phyloP scores from a whole-genome alignment of 2,329 filamentous ascomycete species.

The Blastomyces gilchristii region DNA sequence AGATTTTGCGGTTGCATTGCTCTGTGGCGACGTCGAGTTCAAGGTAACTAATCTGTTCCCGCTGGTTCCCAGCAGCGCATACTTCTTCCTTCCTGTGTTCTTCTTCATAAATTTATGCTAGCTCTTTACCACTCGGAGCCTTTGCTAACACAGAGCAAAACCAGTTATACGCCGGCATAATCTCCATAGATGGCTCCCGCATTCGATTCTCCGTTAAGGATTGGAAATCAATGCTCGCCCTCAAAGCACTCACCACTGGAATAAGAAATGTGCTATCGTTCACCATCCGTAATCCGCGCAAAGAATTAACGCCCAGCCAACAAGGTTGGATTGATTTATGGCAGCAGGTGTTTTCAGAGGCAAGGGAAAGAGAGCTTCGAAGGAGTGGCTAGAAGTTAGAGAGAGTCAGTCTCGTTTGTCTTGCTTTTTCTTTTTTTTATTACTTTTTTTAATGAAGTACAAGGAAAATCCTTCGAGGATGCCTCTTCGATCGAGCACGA shows the following conservation, averaged over 20 bases:
- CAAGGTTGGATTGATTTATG: constrained; percentile 65
- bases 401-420: neutral
- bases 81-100: neutral
- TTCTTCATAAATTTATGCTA: constrained; percentile 10
- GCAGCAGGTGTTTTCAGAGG: constrained; percentile 53
- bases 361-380: constrained; percentile 7
- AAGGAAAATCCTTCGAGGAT: neutral
- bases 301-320: constrained; percentile 48
- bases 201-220: constrained; percentile 72
- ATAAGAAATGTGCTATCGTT: constrained; percentile 65
- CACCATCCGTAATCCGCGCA: constrained; percentile 46
- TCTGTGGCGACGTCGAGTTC: constrained; percentile 82
- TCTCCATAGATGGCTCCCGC: constrained; percentile 78
- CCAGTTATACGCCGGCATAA: constrained; percentile 74
- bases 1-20: constrained; percentile 68
- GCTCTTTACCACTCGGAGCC: neutral
- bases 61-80: neutral
- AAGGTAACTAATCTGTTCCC: constrained; percentile 43
- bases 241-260: constrained; percentile 66
- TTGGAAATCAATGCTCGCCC: constrained; percentile 83
- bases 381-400: neutral
- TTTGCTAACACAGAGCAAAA: neutral
- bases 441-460: neutral
- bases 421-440: neutral
- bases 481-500: neutral